Base-by-base conservation (phyloP, 495 filamentous ascomycete genomes). In the Rusavskia elegans region DNA sequence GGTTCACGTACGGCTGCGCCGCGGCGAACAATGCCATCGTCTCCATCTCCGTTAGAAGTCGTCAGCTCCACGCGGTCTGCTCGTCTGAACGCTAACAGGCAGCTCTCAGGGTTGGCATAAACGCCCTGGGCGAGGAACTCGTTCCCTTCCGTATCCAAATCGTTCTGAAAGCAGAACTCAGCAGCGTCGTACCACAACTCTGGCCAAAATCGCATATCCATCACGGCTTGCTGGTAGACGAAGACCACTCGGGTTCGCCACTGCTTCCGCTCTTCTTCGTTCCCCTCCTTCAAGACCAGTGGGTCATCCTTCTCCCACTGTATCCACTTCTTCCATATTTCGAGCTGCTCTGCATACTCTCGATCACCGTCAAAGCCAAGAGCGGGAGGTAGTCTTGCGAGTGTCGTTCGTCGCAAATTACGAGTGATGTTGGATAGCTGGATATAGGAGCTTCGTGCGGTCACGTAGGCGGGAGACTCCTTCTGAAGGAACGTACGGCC, bases 121-220 rank as follows among this genome's bases (percentile, higher is more conserved):
- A 90, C 78, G 27, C 92, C 92, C 52, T 89, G 75, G 39, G 75
- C 73, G 40, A 98, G 72, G 57, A 96, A 90, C 2, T 84, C 77
- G 53, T 82, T 81, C 20, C 85, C 85, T 49, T 84, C 80, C 17
- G 69, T 67, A 37, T 76, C 78, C 68, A 81, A 64, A 49, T 78
- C 78, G 61, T 94, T 89, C 48, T 80, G 70, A 61, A 89, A 85
- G 67, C 89, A 95, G 72, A 89, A 98, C 53, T 95, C 85, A 13
- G 89, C 85, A 2, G 89, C 92, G 45, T 95, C 88, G 57, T 84
- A 90, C 92, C 92, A 98, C 56, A 96, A 79, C 63, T 90, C 85
- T 2, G 93, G 92, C 73, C 88, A 85, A 62, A 95, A 98, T 50
- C 87, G 76, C 54, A 98, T 68, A 9, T 89, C 83, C 88, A 96